Percentiles rank a stretch among this genome's conserved stretches.
Evolutionary conservation across 1,284 basidiomycete genomes (phyloP).

Genomic region (Trametes pubescens): DNA sequence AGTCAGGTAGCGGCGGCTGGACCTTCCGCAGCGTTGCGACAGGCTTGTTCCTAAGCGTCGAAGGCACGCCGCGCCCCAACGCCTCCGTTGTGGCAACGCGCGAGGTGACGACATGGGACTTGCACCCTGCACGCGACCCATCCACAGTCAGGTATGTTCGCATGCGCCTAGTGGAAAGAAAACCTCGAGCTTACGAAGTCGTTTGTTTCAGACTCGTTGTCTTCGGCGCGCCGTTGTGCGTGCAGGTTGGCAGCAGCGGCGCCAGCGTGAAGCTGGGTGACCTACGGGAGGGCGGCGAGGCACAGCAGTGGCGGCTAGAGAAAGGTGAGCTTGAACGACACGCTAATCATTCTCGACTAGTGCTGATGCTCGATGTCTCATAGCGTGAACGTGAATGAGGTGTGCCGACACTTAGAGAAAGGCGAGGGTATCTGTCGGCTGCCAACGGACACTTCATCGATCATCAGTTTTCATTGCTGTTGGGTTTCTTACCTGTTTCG

Average conservation of each 20-base stretch:
- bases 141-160: conserved; percentile 28
- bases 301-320: conserved; percentile 29
- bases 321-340: conserved; percentile 13
- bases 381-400: not conserved
- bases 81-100: conserved; percentile 46
- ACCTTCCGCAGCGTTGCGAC: conserved; percentile 49
- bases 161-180: not conserved
- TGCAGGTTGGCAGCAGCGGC: conserved; percentile 19
- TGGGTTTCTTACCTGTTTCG: not conserved
- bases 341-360: not conserved
- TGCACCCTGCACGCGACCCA: conserved; percentile 29
- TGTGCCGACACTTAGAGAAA: not conserved
- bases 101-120: conserved; percentile 41
- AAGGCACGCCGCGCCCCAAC: conserved; percentile 21
- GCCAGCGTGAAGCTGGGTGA: conserved; percentile 24
- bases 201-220: conserved; percentile 13
- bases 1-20: conserved; percentile 40
- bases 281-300: conserved; percentile 22
- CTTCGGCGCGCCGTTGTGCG: conserved; percentile 15
- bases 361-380: not conserved
- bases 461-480: not conserved
- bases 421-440: not conserved
- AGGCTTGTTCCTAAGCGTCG: conserved; percentile 50
- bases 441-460: not conserved
- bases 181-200: not conserved